Conservation (phyloP, 192 early-diverging fungal species). For the Podila horticola region DNA sequence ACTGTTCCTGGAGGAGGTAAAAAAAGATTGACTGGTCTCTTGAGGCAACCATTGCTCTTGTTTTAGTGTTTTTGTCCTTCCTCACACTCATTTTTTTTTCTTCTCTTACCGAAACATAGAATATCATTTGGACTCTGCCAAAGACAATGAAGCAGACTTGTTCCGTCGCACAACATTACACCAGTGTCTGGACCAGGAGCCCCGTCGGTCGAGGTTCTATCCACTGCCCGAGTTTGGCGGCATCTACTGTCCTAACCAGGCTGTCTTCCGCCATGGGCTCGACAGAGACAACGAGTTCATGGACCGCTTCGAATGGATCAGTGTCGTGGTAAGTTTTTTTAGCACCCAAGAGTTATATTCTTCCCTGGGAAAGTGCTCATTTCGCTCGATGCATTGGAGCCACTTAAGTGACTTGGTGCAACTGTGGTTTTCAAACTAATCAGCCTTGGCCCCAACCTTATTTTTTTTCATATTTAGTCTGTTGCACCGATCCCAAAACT, state of each 20-base stretch:
- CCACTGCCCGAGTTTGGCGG: constrained; percentile 47
- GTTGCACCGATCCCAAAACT: constrained; percentile 36
- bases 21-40: neutral
- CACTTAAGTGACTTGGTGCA: too few relatives aligned
- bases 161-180: constrained; percentile 55
- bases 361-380: too few relatives aligned
- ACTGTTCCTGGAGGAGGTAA: constrained; percentile 40
- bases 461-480: constrained; percentile 11
- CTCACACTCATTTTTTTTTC: neutral
- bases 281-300: constrained; percentile 47
- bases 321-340: constrained; percentile 48
- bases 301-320: constrained; percentile 54
- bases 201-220: constrained; percentile 45
- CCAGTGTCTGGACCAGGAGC: constrained; percentile 55
- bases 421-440: neutral
- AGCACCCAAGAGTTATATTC: neutral
- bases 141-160: constrained; percentile 52
- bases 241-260: constrained; percentile 56
- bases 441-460: neutral
- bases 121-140: constrained; percentile 39
- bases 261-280: constrained; percentile 46
- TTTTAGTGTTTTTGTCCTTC: neutral
- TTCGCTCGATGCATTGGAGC: too few relatives aligned
- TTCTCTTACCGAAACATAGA: constrained; percentile 2
- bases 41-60: neutral